Evolutionary conservation across 192 early-diverging fungal species (phyloP), one percentile per base, ranked within the genome.

Genomic region (Linnemannia schmuckeri): DNA sequence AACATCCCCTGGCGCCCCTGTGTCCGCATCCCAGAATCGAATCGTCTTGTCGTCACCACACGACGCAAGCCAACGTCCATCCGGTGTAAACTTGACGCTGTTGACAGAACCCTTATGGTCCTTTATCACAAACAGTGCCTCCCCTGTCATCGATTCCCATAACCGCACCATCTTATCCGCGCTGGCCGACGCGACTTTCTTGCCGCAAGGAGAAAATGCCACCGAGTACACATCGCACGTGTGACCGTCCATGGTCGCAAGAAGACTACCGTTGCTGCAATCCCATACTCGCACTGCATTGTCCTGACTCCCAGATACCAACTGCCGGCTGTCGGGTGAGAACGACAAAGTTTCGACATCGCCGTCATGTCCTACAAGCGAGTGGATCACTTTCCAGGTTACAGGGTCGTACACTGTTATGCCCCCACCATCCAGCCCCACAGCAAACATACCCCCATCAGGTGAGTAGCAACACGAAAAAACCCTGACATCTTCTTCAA

Each of bases 221-320:
- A 76, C 54, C 55, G 17, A 61, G 5, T 18, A 1, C 22, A 61
- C 75, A 20, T 12, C 2, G 6, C 7, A 1, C 8, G n/a, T 27
- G n/a, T 57, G 55, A 6, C 55, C 55, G 1, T 57, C 8, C 55
- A 57, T 57, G n/a, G n/a, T 27, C 6, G 2, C 13, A 27, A 57
- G 8, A 57, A n/a, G 24, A 24, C 27, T n/a, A 9, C 55, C 55
- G 55, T 27, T 57, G 9, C 2, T 57, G n/a, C 55, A 24, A 27
- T 27, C n/a, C 55, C 55, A 57, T 6, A 57, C 49, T 22, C 74
- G 74, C 74, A 75, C 74, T 20, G 35, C 33, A 7, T 38, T 55
- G 52, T 75, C 74, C 9, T 22, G 5, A 61, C 52, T 61, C 10
- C 74, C 74, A 22, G 74, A 75, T 13, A 22, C 74, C 17, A 75